Conservation (phyloP, 139 green algal species). For the Nannochloris sp. region DNA sequence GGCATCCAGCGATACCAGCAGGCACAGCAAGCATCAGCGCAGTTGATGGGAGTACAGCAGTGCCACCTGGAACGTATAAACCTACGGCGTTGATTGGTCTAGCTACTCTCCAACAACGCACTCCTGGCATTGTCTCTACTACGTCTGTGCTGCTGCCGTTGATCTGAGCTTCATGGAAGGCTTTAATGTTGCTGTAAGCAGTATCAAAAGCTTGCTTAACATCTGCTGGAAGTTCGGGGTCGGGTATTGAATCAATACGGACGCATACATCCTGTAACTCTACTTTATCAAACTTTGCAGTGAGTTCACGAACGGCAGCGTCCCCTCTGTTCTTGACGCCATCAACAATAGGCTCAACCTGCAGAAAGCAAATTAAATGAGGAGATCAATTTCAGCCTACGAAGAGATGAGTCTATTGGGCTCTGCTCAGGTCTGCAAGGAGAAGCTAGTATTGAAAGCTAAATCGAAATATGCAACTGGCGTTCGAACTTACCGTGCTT, state of each 20-base stretch:
- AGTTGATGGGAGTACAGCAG: conserved; percentile 88
- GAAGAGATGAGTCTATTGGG: neutral
- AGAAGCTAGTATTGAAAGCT: no score
- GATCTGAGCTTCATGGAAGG: conserved; percentile 89
- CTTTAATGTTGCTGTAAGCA: conserved; percentile 88
- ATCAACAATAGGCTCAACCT: conserved; percentile 89
- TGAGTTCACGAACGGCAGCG: conserved; percentile 82
- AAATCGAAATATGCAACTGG: no score
- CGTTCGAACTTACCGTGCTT: conserved; percentile 47
- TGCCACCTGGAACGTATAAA: conserved; percentile 95
- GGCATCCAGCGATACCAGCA: conserved; percentile 78
- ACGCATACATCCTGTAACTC: conserved; percentile 58
- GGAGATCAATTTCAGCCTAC: neutral
- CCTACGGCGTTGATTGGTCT: conserved; percentile 76
- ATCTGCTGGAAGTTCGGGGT: conserved; percentile 61
- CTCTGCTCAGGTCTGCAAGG: no score
- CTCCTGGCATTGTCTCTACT: conserved; percentile 93
- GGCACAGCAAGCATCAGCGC: conserved; percentile 96
- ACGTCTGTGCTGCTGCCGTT: conserved; percentile 28
- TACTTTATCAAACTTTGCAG: conserved; percentile 85
- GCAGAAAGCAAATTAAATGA: neutral
- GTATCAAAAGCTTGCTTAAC: conserved; percentile 81
- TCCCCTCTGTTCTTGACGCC: conserved; percentile 75
- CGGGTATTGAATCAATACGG: conserved; percentile 52
- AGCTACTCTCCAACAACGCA: conserved; percentile 66